Evolutionary conservation across 495 filamentous ascomycete genomes (phyloP).

Genomic region (Darksidea phi): DNA sequence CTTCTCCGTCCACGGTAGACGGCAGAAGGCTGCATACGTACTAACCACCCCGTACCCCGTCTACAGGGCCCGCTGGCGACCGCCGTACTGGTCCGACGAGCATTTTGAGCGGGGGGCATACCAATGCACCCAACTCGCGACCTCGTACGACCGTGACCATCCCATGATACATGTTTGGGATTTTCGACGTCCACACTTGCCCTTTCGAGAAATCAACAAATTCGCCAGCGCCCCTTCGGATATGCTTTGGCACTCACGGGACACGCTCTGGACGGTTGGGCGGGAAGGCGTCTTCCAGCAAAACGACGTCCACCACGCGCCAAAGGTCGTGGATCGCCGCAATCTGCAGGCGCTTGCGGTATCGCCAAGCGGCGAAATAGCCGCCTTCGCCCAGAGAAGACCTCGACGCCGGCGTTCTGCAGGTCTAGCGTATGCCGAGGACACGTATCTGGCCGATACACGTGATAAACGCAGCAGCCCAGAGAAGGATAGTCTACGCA

Average conservation of each 20-base stretch:
- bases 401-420: conserved; percentile 43
- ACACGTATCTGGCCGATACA: conserved; percentile 22
- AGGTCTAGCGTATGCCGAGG: conserved; percentile 41
- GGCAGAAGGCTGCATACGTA: conserved; percentile 69
- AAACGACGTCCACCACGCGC: conserved; percentile 79
- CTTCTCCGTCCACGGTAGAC: conserved; percentile 70
- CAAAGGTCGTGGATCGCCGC: conserved; percentile 73
- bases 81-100: conserved; percentile 69
- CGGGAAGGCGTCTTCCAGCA: conserved; percentile 81
- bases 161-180: conserved; percentile 87
- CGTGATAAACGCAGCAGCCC: conserved; percentile 37
- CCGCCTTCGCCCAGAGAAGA: conserved; percentile 54
- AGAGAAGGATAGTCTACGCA: conserved; percentile 41
- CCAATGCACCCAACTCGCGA: conserved; percentile 67
- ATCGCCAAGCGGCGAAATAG: conserved; percentile 58
- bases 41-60: conserved; percentile 67
- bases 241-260: conserved; percentile 85
- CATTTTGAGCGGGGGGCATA: conserved; percentile 61
- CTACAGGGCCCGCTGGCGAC: conserved; percentile 79
- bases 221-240: conserved; percentile 71
- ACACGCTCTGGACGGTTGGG: conserved; percentile 88
- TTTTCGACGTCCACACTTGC: conserved; percentile 79
- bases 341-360: conserved; percentile 63
- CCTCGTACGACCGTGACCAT: conserved; percentile 66
- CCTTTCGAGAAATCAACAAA: conserved; percentile 77